These are phyloP conservation scores for Pichia sp. DNA, from an alignment of 1,139 yeast species.

Conservation along the genomic window DNA sequence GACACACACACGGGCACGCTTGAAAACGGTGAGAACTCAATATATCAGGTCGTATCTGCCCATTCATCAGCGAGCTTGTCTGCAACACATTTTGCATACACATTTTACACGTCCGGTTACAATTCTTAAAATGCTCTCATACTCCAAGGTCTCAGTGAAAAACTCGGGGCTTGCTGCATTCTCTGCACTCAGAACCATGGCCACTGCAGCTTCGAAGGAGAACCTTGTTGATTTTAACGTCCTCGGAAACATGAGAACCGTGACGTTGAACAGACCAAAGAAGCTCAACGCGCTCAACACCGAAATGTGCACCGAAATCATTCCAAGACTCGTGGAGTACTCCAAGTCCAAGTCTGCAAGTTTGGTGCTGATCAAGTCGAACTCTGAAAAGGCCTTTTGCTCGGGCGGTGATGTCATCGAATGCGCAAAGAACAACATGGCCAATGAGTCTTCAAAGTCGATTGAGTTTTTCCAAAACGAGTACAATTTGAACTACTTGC, in stretches of 20 bases:
- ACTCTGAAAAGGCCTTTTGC: slow-evolving; percentile 61
- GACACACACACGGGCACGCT: not conserved
- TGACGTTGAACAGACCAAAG: slow-evolving; percentile 72
- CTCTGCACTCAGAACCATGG: slow-evolving; percentile 21
- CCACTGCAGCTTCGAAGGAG: slow-evolving; percentile 20
- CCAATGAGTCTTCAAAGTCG: slow-evolving; percentile 50
- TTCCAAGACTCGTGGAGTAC: slow-evolving; percentile 73
- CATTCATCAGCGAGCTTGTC: too few species aligned
- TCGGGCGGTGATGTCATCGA: slow-evolving; percentile 95
- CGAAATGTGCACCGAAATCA: slow-evolving; percentile 71
- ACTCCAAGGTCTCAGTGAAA: slow-evolving; percentile 4
- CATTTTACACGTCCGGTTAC: not conserved
- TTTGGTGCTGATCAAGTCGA: slow-evolving; percentile 65
- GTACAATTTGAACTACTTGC: slow-evolving; percentile 73
- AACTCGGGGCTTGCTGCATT: not conserved
- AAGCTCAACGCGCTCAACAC: slow-evolving; percentile 83
- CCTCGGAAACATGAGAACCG: slow-evolving; percentile 64
- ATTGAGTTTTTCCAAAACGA: slow-evolving; percentile 72
- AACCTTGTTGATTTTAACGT: slow-evolving; percentile 56
- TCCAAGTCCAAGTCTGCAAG: slow-evolving; percentile 63
- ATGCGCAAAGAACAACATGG: slow-evolving; percentile 51
- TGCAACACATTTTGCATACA: not conserved
- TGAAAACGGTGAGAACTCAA: not conserved
- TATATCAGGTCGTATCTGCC: not conserved
- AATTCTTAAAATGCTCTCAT: slow-evolving; percentile 6